A percentile compares a stretch with the other conserved stretches of the same genome.
Conservation (phyloP, 164 flowering plant genomes). For the Macadamia tetraphylla region DNA sequence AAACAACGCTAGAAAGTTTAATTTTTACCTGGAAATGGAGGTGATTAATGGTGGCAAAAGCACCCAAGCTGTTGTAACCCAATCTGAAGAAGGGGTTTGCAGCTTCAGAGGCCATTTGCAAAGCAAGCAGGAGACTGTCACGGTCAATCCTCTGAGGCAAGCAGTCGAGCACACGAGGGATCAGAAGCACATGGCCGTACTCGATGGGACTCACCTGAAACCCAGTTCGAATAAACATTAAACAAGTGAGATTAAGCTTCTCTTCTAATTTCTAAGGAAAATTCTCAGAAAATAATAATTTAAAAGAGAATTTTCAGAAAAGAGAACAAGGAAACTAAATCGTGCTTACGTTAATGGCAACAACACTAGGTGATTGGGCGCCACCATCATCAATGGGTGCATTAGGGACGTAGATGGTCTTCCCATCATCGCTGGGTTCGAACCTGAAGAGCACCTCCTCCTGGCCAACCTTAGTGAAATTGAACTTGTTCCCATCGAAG, state of each 20-base stretch:
- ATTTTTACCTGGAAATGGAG: conserved; percentile 74
- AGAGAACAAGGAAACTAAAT: background rate
- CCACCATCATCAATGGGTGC: conserved; percentile 25
- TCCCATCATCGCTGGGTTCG: conserved; percentile 36
- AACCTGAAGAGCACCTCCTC: conserved; percentile 80
- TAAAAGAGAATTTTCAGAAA: background rate
- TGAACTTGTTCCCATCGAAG: conserved; percentile 77
- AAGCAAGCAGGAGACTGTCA: conserved; percentile 69
- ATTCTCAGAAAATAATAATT: background rate
- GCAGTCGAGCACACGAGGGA: conserved; percentile 65
- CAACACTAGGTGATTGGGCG: conserved; percentile 46
- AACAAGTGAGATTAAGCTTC: background rate
- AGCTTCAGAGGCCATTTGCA: conserved; percentile 72
- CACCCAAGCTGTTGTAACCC: conserved; percentile 95
- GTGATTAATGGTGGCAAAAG: conserved; percentile 94
- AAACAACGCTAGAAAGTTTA: background rate
- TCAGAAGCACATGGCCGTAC: conserved; percentile 86
- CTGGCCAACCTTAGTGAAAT: conserved; percentile 87
- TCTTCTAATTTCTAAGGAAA: background rate
- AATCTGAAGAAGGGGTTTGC: conserved; percentile 70
- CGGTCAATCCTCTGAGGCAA: conserved; percentile 77
- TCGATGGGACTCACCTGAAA: conserved; percentile 87
- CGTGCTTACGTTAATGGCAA: conserved; percentile 76
- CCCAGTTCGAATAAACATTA: background rate
- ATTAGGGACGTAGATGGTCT: conserved; percentile 31